Conservation (phyloP, 495 filamentous ascomycete species). For the Copromyces sp. region DNA sequence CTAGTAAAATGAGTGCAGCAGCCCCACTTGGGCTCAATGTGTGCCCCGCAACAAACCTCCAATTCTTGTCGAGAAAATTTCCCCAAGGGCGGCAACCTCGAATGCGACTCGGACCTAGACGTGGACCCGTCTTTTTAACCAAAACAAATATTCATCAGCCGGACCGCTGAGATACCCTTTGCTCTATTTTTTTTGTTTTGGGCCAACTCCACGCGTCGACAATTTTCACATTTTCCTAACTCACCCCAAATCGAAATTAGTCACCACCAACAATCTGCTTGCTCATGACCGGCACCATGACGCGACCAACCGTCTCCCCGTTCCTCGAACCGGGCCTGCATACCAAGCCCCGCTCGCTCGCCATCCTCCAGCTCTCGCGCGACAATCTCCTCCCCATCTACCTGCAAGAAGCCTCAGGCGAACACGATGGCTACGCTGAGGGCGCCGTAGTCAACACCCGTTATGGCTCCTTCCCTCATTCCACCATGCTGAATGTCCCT, state of each 20-base stretch:
- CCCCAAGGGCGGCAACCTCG: neutral
- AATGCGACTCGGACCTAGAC: neutral
- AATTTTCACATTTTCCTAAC: neutral
- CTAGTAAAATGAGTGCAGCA: no score
- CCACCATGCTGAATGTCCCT: constrained; percentile 65
- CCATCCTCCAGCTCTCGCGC: constrained; percentile 74
- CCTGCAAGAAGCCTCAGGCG: constrained; percentile 48
- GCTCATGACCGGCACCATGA: constrained; percentile 1
- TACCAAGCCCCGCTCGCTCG: constrained; percentile 48
- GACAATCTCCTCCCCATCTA: constrained; percentile 69
- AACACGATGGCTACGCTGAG: constrained; percentile 62
- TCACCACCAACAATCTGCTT: neutral
- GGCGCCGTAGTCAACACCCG: constrained; percentile 84
- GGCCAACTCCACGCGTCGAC: neutral
- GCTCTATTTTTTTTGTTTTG: neutral
- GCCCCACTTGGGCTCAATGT: neutral
- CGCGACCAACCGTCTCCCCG: constrained; percentile 40
- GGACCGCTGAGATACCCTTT: neutral
- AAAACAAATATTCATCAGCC: neutral
- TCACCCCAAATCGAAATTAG: neutral
- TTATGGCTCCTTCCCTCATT: constrained; percentile 91
- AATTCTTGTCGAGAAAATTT: neutral
- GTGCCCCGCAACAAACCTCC: neutral
- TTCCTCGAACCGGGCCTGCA: constrained; percentile 56
- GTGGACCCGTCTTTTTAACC: neutral